These are phyloP conservation scores for Immersiella caudata DNA, from an alignment of 495 filamentous ascomycete genomes.

Conservation along the genomic window DNA sequence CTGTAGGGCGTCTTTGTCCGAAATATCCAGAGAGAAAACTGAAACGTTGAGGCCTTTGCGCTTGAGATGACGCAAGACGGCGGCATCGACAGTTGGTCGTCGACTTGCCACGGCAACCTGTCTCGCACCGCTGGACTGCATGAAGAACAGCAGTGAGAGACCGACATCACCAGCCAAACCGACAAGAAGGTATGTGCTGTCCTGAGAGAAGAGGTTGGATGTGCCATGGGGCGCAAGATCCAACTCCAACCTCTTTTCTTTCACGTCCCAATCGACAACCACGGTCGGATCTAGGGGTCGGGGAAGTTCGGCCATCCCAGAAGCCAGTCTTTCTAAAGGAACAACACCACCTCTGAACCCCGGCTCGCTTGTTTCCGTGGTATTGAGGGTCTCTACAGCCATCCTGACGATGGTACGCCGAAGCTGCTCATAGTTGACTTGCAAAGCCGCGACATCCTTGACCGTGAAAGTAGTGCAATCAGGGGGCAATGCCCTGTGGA, in stretches of 20 bases:
- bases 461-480: background rate
- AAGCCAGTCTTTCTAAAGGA: too few relatives aligned
- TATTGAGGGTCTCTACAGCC: too few relatives aligned
- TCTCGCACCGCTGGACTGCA: too few relatives aligned
- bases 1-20: too few relatives aligned
- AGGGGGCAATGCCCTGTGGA: background rate
- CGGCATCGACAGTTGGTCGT: constrained; percentile 50
- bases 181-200: constrained; percentile 55
- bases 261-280: background rate
- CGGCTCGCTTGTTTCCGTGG: too few relatives aligned
- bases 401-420: too few relatives aligned
- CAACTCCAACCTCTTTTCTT: background rate
- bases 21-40: background rate
- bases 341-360: too few relatives aligned
- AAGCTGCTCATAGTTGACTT: too few relatives aligned
- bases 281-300: background rate
- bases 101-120: constrained; percentile 29
- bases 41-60: background rate
- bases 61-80: constrained; percentile 43
- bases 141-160: constrained; percentile 37
- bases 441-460: constrained; percentile 3
- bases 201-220: background rate
- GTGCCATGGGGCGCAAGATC: background rate
- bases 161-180: constrained; percentile 55
- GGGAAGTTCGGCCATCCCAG: too few relatives aligned